Evolutionary conservation across 2,329 filamentous ascomycete genomes (phyloP).

Genomic region (Diaporthe citri): DNA sequence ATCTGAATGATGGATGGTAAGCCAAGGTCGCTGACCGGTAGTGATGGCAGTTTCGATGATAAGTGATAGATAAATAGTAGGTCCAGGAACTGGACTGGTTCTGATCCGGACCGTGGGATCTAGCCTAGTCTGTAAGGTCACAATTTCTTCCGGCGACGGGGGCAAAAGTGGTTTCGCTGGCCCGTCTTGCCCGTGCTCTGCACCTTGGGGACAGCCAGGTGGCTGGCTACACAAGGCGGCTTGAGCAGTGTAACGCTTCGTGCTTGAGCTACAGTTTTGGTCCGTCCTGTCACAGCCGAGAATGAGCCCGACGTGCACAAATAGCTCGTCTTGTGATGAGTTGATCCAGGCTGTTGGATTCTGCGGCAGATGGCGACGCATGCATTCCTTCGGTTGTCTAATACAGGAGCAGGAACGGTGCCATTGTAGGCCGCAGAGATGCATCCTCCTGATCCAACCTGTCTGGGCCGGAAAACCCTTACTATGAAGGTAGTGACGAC

Average conservation of each 20-base stretch:
- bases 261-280: background rate
- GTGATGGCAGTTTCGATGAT: background rate
- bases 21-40: background rate
- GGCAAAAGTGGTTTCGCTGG: background rate
- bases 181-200: background rate
- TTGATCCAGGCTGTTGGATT: constrained; percentile 15
- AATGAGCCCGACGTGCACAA: background rate
- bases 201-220: background rate
- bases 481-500: background rate
- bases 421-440: background rate
- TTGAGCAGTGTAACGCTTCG: constrained; percentile 28
- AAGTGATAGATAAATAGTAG: background rate
- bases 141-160: background rate
- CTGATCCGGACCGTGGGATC: background rate
- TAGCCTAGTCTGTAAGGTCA: background rate
- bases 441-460: background rate
- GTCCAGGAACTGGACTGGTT: background rate
- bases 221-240: constrained; percentile 6
- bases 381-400: constrained; percentile 1
- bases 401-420: constrained; percentile 5
- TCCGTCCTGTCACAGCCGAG: constrained; percentile 16
- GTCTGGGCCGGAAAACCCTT: background rate
- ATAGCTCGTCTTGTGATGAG: constrained; percentile 8
- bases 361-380: background rate
- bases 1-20: background rate